Conservation (phyloP, 495 filamentous ascomycete species). For the Xylaria nigripes region DNA sequence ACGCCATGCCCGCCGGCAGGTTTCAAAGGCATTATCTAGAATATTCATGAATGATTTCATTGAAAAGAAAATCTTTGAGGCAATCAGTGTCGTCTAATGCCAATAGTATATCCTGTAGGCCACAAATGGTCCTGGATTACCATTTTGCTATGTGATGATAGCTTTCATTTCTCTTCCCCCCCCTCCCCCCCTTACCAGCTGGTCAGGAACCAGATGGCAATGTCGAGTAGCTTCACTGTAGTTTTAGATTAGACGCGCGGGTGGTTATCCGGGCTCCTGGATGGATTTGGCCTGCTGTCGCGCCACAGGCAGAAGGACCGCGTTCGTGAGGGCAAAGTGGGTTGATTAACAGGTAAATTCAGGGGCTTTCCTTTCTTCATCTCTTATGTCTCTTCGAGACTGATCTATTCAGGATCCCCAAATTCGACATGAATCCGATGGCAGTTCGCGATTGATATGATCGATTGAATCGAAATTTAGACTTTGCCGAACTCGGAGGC, state of each 20-base stretch:
- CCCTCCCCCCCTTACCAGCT: no score
- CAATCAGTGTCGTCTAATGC: neutral
- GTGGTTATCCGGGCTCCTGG: no score
- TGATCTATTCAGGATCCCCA: neutral
- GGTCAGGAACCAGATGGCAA: no score
- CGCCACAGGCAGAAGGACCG: no score
- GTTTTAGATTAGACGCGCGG: no score
- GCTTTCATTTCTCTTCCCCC: neutral
- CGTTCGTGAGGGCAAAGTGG: no score
- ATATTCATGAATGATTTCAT: neutral
- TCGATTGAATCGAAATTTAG: neutral
- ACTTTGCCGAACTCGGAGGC: slow-evolving; percentile 23
- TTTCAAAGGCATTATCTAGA: neutral
- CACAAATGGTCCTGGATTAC: neutral
- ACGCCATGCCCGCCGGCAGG: neutral
- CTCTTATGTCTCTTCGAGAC: neutral
- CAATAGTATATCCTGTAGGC: neutral
- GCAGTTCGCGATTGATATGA: neutral
- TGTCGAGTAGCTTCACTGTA: no score
- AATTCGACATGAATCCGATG: neutral
- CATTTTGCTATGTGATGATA: neutral
- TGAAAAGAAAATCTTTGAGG: neutral
- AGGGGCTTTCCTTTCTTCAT: neutral
- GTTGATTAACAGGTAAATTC: no score
- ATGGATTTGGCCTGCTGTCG: no score